Conservation (phyloP, 441 rosid species). For the Arabidopsis hybrid region DNA sequence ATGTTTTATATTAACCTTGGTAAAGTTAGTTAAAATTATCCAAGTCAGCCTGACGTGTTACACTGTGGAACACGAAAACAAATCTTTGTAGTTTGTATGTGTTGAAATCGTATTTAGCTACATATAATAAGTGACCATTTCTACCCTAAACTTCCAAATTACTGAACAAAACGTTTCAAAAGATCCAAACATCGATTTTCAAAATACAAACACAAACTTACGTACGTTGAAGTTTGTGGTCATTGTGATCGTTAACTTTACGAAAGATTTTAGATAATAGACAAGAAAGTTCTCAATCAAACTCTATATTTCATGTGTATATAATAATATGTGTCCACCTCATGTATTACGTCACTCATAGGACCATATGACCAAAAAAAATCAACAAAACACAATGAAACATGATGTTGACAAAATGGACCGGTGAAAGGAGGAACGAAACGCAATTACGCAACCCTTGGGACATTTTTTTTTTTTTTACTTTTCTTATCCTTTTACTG, state of each 20-base stretch:
- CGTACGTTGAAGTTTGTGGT: background rate
- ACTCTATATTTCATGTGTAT: slow-evolving; percentile 9
- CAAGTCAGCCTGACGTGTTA: background rate
- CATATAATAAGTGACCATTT: background rate
- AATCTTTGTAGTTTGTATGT: background rate
- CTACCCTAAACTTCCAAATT: background rate
- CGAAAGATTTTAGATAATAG: background rate
- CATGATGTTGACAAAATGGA: slow-evolving; percentile 38
- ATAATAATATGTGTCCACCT: slow-evolving; percentile 9
- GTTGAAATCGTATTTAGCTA: background rate
- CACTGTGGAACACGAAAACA: too few relatives aligned
- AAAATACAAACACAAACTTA: background rate
- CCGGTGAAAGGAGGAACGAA: slow-evolving; percentile 17
- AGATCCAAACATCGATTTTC: background rate
- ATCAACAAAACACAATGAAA: slow-evolving; percentile 30
- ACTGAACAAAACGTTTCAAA: background rate
- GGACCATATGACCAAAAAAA: background rate
- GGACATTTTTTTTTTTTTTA: slow-evolving; percentile 5
- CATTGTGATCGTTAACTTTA: background rate
- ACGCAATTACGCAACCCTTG: slow-evolving; percentile 37
- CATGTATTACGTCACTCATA: background rate
- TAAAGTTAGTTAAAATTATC: background rate
- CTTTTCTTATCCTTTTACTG: slow-evolving; percentile 25
- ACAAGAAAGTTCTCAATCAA: slow-evolving; percentile 7
- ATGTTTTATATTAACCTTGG: background rate